Evolutionary conservation across 805 yeast species (phyloP).

Genomic region (Myxozyma nipponensis): DNA sequence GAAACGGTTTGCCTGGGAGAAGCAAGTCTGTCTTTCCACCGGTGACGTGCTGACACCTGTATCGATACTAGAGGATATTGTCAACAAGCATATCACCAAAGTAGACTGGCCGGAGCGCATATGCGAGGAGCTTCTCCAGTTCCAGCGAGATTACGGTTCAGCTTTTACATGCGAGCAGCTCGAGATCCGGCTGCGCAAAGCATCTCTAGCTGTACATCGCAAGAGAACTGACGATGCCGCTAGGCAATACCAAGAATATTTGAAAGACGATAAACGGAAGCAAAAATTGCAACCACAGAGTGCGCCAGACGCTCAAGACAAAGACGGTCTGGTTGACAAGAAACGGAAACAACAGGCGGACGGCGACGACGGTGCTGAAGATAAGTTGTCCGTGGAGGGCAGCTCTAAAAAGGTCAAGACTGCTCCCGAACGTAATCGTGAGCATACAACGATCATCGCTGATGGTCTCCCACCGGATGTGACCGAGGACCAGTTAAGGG

Average conservation of each 20-base stretch:
- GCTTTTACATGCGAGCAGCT: constrained; percentile 31
- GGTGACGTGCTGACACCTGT: constrained; percentile 33
- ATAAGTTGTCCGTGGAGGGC: neutral
- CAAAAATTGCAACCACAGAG: neutral
- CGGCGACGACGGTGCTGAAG: neutral
- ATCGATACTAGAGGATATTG: constrained; percentile 38
- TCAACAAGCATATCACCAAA: constrained; percentile 20
- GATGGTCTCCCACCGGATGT: constrained; percentile 44
- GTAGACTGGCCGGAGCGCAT: constrained; percentile 53
- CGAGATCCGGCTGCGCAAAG: constrained; percentile 33
- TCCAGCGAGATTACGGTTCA: constrained; percentile 40
- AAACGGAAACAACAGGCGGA: constrained; percentile 6
- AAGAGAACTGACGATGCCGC: constrained; percentile 20
- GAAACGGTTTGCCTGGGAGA: constrained; percentile 43
- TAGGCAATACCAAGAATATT: constrained; percentile 12
- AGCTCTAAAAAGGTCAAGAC: constrained; percentile 2
- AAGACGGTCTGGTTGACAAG: neutral
- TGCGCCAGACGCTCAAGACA: constrained; percentile 1
- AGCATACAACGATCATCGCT: constrained; percentile 55
- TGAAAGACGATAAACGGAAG: neutral
- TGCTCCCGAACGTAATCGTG: constrained; percentile 40
- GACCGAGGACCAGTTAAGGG: constrained; percentile 41
- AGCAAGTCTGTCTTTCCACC: constrained; percentile 25
- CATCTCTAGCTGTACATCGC: constrained; percentile 22
- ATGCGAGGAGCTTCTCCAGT: constrained; percentile 44